Evolutionary conservation across 1,139 yeast species (phyloP).

Genomic region (Pneumocystis jirovecii): DNA sequence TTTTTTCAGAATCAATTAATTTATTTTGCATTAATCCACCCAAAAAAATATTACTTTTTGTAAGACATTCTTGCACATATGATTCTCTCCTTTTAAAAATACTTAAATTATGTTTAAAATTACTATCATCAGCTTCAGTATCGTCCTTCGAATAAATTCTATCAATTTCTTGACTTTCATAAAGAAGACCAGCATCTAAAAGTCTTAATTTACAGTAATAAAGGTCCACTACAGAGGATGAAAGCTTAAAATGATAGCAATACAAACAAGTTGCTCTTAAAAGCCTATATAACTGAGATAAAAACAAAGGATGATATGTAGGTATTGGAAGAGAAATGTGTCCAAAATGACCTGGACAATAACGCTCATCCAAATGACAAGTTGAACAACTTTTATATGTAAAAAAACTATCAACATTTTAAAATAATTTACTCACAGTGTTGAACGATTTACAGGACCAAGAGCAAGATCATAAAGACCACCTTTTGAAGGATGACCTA

Average conservation of each 20-base stretch:
- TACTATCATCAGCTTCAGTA: conserved; percentile 17
- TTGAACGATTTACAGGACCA: conserved; percentile 71
- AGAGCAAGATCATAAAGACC: conserved; percentile 88
- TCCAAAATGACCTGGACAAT: conserved; percentile 97
- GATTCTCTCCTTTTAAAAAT: conserved; percentile 46
- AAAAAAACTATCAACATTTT: not conserved
- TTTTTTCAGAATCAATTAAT: conserved; percentile 52
- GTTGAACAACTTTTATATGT: conserved; percentile 48
- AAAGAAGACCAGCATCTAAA: conserved; percentile 74
- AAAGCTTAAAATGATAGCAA: conserved; percentile 74
- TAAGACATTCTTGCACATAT: conserved; percentile 56
- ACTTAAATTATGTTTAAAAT: conserved; percentile 28
- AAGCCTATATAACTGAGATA: conserved; percentile 74
- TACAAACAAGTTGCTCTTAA: conserved; percentile 76
- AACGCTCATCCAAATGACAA: conserved; percentile 87
- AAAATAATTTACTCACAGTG: conserved; percentile 30
- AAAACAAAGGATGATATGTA: conserved; percentile 85
- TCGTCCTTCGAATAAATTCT: not conserved
- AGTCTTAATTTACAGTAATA: conserved; percentile 65
- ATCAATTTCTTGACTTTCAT: conserved; percentile 64
- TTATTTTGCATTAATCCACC: conserved; percentile 64
- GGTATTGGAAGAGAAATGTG: conserved; percentile 94
- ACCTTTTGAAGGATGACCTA: conserved; percentile 89
- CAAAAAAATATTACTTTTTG: conserved; percentile 53
- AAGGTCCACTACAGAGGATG: conserved; percentile 52